A percentile compares a stretch with the other conserved stretches of the same genome.
phyloP scores from a whole-genome alignment of 2,329 filamentous ascomycete genomes.

The Beauveria rudraprayagi region DNA sequence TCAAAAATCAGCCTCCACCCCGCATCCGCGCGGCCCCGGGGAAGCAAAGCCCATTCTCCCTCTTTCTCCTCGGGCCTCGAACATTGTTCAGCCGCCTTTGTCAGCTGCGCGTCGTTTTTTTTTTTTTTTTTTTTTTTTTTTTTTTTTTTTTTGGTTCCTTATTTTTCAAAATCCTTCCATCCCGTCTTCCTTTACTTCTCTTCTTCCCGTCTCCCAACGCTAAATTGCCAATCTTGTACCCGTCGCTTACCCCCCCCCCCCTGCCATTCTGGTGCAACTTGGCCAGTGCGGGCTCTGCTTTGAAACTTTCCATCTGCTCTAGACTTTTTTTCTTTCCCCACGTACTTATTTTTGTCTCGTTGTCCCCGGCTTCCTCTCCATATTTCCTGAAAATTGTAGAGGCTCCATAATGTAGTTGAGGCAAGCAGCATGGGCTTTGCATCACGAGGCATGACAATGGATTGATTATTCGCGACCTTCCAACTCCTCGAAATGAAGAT shows the following conservation, averaged over 20 bases:
- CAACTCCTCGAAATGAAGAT: neutral
- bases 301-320: neutral
- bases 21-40: neutral
- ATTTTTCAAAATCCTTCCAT: neutral
- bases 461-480: neutral
- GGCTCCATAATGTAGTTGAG: neutral
- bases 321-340: neutral
- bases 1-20: neutral
- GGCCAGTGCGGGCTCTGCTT: neutral
- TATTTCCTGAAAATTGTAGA: neutral
- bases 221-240: neutral
- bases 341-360: neutral
- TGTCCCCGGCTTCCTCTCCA: neutral
- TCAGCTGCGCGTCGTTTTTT: neutral
- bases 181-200: neutral
- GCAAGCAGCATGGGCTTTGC: neutral
- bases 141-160: no score
- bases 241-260: neutral
- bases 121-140: neutral
- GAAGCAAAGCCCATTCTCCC: neutral
- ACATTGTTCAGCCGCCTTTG: neutral
- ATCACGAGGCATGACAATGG: neutral
- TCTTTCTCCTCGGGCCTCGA: neutral
- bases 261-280: neutral
- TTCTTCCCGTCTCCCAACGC: neutral